Evolutionary conservation across 805 yeast genomes (phyloP), one percentile per base, ranked within the genome.

Genomic region (Saccharomycopsis sp.): DNA sequence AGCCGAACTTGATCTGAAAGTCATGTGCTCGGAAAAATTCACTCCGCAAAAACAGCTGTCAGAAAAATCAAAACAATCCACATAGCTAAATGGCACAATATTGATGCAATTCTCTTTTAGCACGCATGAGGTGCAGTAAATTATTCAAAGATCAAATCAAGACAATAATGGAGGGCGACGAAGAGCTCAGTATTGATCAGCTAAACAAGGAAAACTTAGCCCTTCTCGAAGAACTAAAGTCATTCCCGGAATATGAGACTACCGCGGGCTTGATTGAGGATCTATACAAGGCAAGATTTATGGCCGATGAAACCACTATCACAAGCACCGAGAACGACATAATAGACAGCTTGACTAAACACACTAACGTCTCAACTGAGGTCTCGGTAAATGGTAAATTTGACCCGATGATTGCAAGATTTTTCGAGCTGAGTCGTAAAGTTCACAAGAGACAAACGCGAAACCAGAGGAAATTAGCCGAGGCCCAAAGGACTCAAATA

Each of bases 351-450:
- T 12, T 44, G 8, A 18, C 18, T 12, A 44, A 44, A 16, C 18
- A 44, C 5, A 18, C 7, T 20, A 44, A 12, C 7, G 48, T 16
- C 21, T 44, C 48, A 12, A 7, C 37, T 5, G 37, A 29, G 5
- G 37, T 29, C 12, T 50, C 52, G 4, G 18, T 21, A n/a, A 20
- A 29, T 7, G 18, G 23, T 12, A n/a, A 21, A 15, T 24, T 51
- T 14, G 53, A 51, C 29, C 53, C 53, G 3, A 40, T 51, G 29
- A 51, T 51, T 8, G 53, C 53, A 2, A 51, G 40, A n/a, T 51
- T 51, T 51, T 51, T 48, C 21, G 51, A 48, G 18, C 9, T 29
- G 5, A 48, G 16, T 48, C 5, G 24, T 4, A 14, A 20, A 40
- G n/a, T 14, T n/a, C 40, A 52, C 8, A 34, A 34, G 24, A 34